Evolutionary conservation across 2,329 filamentous ascomycete species (phyloP).

Genomic region (Huntiella omanensis): DNA sequence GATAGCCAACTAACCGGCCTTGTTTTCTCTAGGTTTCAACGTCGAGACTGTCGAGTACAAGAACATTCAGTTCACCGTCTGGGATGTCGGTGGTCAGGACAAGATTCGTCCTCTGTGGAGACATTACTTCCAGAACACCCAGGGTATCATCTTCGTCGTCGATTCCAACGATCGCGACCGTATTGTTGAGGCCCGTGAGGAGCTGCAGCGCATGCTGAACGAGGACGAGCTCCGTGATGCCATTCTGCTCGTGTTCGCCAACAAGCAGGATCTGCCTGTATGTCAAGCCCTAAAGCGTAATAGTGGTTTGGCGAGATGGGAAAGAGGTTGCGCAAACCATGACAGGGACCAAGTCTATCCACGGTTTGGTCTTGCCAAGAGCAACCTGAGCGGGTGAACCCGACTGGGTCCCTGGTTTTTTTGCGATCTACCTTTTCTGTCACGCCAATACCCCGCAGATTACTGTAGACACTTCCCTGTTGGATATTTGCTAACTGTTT

Average conservation of each 20-base stretch:
- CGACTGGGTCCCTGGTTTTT: too few relatives aligned
- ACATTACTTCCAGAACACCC: constrained; percentile 99
- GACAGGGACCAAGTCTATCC: too few relatives aligned
- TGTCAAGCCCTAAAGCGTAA: constrained; percentile 21
- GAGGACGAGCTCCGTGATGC: constrained; percentile 97
- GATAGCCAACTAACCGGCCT: background rate
- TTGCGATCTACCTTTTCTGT: background rate
- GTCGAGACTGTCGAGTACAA: constrained; percentile 99
- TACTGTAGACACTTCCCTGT: constrained; percentile 1
- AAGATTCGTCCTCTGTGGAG: constrained; percentile 99
- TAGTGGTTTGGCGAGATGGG: background rate
- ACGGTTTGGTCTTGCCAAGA: too few relatives aligned
- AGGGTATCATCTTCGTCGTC: constrained; percentile 99
- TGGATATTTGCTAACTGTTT: background rate
- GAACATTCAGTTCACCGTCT: constrained; percentile 99
- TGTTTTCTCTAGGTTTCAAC: constrained; percentile 59
- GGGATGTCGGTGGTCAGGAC: constrained; percentile 99
- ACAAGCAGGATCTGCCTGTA: constrained; percentile 99
- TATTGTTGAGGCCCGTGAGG: constrained; percentile 90
- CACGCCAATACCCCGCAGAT: background rate
- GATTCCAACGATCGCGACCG: constrained; percentile 97
- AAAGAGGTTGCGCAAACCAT: too few relatives aligned
- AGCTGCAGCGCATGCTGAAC: constrained; percentile 96
- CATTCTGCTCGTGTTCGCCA: constrained; percentile 91
- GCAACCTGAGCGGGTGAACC: too few relatives aligned